Evolutionary conservation across 768 basidiomycete genomes (phyloP), one percentile per base, ranked within the genome.

Genomic region (Rhodosporidiobolus odoratus): DNA sequence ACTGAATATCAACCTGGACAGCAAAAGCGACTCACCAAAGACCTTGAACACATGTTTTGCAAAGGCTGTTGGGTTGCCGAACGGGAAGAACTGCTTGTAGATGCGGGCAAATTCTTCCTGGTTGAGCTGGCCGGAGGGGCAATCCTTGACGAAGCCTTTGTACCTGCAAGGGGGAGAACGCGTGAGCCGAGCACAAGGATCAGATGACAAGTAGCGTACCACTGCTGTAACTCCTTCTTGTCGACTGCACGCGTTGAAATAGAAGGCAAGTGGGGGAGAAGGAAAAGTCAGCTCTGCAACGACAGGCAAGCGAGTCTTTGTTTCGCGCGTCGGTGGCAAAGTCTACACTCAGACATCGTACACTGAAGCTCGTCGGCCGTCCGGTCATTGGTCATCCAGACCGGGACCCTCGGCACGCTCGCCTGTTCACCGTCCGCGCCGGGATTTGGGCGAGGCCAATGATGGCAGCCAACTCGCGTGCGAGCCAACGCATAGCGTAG

Each of bases 81-180:
- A 99, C 34, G 96, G 96, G 84, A 99, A 99, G 89, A 99, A 99
- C 68, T 98, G 96, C 79, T 93, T 92, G 85, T 98, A 99, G 84
- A 99, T 99, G 80, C 89, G 88, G 77, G 89, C 85, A 82, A 99
- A 99, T 80, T 94, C 94, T 65, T 86, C 83, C 84, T 92, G 96
- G 85, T 97, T 90, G 77, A 99, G 86, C 75, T 93, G 90, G 50
- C 96, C 96, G 7, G 92, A 90, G 2, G 96, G 96, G 79, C 96
- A 99, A 81, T 99, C 96, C 81, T 93, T 96, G 78, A 95, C 86
- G 83, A 98, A 99, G 56, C 96, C 96, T 81, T 98, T 98, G 85
- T 98, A 95, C 94, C 91, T 95, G 80, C 41, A 32, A 19, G n/a
- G 23, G 47, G 30, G 6, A n/a, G 27, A 35, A 0, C n/a, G 25